A percentile compares a stretch with the other conserved stretches of the same genome.
Evolutionary conservation across 2,329 filamentous ascomycete genomes (phyloP).

Genomic region (Kalmusia sp.): DNA sequence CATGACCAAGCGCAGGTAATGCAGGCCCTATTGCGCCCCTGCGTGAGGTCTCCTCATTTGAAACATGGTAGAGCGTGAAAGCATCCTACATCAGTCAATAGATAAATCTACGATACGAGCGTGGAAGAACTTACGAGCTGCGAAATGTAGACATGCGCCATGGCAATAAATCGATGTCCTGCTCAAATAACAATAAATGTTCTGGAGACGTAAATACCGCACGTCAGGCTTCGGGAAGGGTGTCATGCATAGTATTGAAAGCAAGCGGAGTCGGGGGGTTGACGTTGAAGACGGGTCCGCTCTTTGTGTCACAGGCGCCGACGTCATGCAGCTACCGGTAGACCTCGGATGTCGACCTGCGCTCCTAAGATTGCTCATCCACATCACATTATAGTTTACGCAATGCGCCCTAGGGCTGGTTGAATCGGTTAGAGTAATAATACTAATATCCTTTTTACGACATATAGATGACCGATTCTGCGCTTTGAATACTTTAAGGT

Average conservation of each 20-base stretch:
- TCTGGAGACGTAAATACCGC: too few species aligned
- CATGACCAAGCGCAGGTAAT: conserved; percentile 80
- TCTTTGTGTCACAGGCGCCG: conserved; percentile 19
- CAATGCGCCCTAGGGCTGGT: too few species aligned
- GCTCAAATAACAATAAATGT: neutral
- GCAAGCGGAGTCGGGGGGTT: conserved; percentile 20
- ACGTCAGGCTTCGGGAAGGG: too few species aligned
- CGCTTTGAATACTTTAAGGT: too few species aligned
- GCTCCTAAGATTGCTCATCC: too few species aligned
- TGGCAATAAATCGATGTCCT: neutral
- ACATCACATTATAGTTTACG: too few species aligned
- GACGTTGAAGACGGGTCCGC: conserved; percentile 29
- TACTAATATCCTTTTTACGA: too few species aligned
- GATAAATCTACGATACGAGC: neutral
- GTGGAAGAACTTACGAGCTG: conserved; percentile 46
- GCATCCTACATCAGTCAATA: conserved; percentile 43
- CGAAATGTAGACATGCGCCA: conserved; percentile 50
- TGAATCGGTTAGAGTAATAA: too few species aligned
- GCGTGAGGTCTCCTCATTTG: conserved; percentile 43
- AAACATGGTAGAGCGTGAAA: conserved; percentile 51
- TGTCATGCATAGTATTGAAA: too few species aligned
- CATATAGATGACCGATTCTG: too few species aligned
- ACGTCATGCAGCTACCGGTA: conserved; percentile 19
- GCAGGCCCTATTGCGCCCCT: conserved; percentile 51
- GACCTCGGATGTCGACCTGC: neutral